These are phyloP conservation scores for Pleurotus giganteus DNA, from an alignment of 768 basidiomycete genomes.

Conservation along the genomic window DNA sequence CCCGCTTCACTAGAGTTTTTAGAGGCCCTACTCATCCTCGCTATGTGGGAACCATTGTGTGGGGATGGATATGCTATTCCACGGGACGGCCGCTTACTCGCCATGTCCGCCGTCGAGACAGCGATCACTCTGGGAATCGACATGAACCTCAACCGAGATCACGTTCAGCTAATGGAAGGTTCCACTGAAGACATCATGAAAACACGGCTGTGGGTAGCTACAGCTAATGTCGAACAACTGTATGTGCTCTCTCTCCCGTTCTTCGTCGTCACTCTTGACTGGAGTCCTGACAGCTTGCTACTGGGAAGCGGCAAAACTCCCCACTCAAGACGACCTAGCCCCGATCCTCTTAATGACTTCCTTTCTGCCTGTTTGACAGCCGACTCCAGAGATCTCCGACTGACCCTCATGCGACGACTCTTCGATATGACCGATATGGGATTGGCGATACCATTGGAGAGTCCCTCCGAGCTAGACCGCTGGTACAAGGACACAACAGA, in stretches of 20 bases:
- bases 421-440: constrained; percentile 30
- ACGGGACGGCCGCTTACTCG: constrained; percentile 37
- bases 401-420: constrained; percentile 35
- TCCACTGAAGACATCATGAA: not conserved
- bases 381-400: constrained; percentile 31
- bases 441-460: constrained; percentile 27
- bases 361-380: constrained; percentile 12
- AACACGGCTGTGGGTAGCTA: not conserved
- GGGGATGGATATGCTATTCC: constrained; percentile 24
- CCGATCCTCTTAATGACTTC: constrained; percentile 11
- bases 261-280: not conserved
- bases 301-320: constrained; percentile 39
- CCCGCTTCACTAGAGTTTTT: constrained; percentile 40
- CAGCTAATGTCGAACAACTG: constrained; percentile 5
- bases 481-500: constrained; percentile 35
- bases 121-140: constrained; percentile 40
- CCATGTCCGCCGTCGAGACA: constrained; percentile 44
- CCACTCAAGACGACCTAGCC: constrained; percentile 29
- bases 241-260: not conserved
- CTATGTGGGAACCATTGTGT: constrained; percentile 42
- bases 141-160: not conserved
- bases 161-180: not conserved
- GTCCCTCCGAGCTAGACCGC: constrained; percentile 23
- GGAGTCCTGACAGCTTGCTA: constrained; percentile 29
- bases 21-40: constrained; percentile 38